Conservation (phyloP, 208 protist genomes). For the Tritrichomonas foetus region DNA sequence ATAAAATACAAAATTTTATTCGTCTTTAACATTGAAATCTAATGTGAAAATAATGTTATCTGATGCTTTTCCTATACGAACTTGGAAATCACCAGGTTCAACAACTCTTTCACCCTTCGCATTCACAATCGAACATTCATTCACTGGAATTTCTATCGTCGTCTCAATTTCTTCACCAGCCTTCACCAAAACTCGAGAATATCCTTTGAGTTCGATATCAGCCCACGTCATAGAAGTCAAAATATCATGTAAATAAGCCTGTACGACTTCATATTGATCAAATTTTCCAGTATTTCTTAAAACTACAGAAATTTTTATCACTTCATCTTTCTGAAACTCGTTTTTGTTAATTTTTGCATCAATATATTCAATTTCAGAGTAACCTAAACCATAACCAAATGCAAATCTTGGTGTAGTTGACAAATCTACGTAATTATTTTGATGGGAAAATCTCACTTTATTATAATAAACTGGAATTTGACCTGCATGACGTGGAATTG, state of each 20-base stretch:
- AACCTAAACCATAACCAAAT: constrained; percentile 57
- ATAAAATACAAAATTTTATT: neutral
- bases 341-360: neutral
- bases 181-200: neutral
- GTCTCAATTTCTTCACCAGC: neutral
- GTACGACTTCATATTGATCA: constrained; percentile 51
- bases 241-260: constrained; percentile 48
- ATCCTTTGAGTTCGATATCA: neutral
- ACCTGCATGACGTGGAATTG: constrained; percentile 47
- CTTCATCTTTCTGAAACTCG: neutral
- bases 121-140: neutral
- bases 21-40: neutral
- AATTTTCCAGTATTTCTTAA: constrained; percentile 51
- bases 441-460: neutral
- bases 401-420: constrained; percentile 40
- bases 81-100: neutral
- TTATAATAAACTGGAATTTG: constrained; percentile 27
- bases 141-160: neutral
- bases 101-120: neutral
- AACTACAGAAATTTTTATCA: constrained; percentile 41
- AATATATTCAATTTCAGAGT: constrained; percentile 51
- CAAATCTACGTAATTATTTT: neutral
- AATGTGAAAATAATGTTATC: neutral
- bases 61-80: neutral
- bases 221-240: neutral